Evolutionary conservation across 495 filamentous ascomycete genomes (phyloP).

Genomic region (Corynascus novoguineensis): DNA sequence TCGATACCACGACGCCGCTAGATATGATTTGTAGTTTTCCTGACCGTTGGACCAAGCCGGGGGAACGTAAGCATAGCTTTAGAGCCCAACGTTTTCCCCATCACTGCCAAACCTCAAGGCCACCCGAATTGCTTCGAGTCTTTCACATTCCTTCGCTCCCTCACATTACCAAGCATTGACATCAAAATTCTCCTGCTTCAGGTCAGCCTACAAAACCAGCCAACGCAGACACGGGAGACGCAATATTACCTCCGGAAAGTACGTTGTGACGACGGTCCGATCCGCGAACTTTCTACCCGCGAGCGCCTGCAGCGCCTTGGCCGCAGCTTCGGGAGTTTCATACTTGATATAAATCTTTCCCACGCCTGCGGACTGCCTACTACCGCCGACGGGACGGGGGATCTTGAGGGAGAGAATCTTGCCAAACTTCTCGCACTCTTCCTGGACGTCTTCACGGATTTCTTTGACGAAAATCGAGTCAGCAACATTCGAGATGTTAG

Average conservation of each 20-base stretch:
- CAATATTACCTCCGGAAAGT: conserved; percentile 75
- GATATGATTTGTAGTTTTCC: neutral
- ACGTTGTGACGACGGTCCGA: conserved; percentile 91
- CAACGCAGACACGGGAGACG: neutral
- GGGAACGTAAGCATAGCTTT: neutral
- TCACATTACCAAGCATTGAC: conserved; percentile 63
- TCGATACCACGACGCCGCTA: neutral
- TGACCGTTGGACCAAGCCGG: neutral
- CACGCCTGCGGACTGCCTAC: conserved; percentile 76
- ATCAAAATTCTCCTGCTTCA: conserved; percentile 66
- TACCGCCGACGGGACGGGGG: conserved; percentile 76
- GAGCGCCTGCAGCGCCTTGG: conserved; percentile 74
- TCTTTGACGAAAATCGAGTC: conserved; percentile 53
- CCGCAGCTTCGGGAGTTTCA: conserved; percentile 69
- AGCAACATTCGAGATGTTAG: neutral
- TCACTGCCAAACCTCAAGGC: neutral
- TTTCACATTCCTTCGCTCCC: neutral
- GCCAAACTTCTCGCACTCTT: conserved; percentile 90
- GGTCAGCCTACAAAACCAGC: conserved; percentile 20
- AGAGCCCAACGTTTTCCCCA: neutral
- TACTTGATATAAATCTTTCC: conserved; percentile 98
- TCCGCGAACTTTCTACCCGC: conserved; percentile 94
- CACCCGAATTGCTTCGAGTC: neutral
- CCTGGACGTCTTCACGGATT: conserved; percentile 86
- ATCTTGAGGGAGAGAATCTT: conserved; percentile 80